Evolutionary conservation across 768 basidiomycete genomes (phyloP).

Genomic region (Trametes punicea): DNA sequence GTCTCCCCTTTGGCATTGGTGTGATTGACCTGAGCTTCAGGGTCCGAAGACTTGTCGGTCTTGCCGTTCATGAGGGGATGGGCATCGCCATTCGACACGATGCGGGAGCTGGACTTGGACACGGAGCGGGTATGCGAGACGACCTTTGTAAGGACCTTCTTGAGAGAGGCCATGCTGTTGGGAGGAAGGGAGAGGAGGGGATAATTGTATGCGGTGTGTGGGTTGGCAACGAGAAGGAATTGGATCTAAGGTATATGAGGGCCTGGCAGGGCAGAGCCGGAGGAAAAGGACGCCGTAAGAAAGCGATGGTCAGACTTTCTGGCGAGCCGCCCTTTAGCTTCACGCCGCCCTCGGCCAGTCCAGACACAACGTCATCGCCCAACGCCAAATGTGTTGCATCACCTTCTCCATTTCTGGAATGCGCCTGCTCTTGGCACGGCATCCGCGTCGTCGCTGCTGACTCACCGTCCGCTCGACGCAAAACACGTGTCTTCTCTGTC

Average conservation of each 20-base stretch:
- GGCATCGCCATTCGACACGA: conserved; percentile 6
- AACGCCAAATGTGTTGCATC: conserved; percentile 12
- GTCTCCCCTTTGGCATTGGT: conserved; percentile 12
- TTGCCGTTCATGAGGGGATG: conserved; percentile 17
- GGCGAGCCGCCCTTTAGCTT: not conserved
- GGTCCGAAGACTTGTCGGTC: conserved; percentile 1
- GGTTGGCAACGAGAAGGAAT: not conserved
- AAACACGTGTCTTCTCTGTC: not conserved
- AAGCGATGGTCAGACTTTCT: not conserved
- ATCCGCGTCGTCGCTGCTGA: not conserved
- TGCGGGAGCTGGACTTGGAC: conserved; percentile 11
- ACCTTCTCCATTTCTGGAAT: conserved; percentile 3
- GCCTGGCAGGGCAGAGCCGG: not conserved
- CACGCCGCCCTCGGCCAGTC: conserved; percentile 7
- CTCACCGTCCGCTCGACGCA: not conserved
- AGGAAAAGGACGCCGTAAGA: not conserved
- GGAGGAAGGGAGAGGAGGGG: not conserved
- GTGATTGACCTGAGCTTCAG: conserved; percentile 1
- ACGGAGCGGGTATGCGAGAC: conserved; percentile 14
- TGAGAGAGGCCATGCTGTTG: conserved; percentile 21
- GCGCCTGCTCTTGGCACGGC: not conserved
- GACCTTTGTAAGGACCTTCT: conserved; percentile 21
- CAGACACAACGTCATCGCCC: conserved; percentile 14
- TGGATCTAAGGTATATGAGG: not conserved
- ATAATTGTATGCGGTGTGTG: conserved; percentile 7